phyloP scores from a whole-genome alignment of 352 stramenopile species.

The Globisporangium polare region DNA sequence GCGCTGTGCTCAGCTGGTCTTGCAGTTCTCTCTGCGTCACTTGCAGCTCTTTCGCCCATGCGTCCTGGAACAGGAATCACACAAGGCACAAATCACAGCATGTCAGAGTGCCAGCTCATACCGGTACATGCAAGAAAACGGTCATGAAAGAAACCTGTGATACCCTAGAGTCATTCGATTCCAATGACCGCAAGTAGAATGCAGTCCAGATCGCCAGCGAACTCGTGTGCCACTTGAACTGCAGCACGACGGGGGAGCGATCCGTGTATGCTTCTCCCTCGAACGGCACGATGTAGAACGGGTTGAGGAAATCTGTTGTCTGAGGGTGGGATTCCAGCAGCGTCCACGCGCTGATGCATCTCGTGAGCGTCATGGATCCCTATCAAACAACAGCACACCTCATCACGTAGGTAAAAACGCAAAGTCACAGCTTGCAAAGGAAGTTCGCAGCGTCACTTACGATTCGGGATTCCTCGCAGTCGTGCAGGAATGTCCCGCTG shows the following conservation, averaged over 20 bases:
- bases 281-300: conserved; percentile 69
- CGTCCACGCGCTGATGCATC: conserved; percentile 71
- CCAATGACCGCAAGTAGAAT: conserved; percentile 83
- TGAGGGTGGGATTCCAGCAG: conserved; percentile 40
- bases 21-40: conserved; percentile 77
- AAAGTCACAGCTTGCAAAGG: not conserved
- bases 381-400: conserved; percentile 17
- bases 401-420: not conserved
- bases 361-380: conserved; percentile 48
- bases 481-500: conserved; percentile 97
- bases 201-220: conserved; percentile 75
- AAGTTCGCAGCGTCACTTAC: conserved; percentile 21
- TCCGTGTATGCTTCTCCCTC: conserved; percentile 30
- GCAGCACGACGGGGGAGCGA: conserved; percentile 66
- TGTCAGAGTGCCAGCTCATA: not conserved
- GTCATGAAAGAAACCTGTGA: conserved; percentile 44
- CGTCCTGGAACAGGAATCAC: conserved; percentile 44
- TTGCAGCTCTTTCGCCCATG: conserved; percentile 80
- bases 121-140: not conserved
- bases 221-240: conserved; percentile 86
- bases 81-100: not conserved
- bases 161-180: conserved; percentile 80
- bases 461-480: conserved; percentile 91
- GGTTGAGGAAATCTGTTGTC: conserved; percentile 55
- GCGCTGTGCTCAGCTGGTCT: conserved; percentile 53